Evolutionary conservation across 2,329 filamentous ascomycete genomes (phyloP).

Genomic region (Clonostachys byssicola): DNA sequence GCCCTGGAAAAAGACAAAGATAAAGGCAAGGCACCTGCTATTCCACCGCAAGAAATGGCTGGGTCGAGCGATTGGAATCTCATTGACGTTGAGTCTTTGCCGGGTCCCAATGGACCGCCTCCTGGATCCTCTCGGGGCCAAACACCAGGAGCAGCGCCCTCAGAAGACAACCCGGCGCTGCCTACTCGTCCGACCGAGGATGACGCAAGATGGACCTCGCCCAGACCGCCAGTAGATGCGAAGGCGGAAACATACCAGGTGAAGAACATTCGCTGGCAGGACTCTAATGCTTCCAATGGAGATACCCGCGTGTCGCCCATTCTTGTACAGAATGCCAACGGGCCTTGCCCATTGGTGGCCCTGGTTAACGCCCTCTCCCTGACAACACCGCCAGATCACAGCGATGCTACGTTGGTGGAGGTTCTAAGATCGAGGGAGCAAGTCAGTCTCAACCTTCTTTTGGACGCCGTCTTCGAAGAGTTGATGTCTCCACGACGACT

Average conservation of each 20-base stretch:
- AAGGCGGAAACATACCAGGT: conserved; percentile 82
- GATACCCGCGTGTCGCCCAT: conserved; percentile 77
- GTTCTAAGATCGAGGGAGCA: conserved; percentile 78
- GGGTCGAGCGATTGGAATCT: conserved; percentile 44
- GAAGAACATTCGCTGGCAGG: conserved; percentile 84
- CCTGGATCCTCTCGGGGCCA: conserved; percentile 4
- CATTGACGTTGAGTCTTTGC: conserved; percentile 34
- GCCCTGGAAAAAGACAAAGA: conserved; percentile 33
- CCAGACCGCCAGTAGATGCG: conserved; percentile 32
- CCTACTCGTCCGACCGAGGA: conserved; percentile 26
- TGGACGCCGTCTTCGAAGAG: conserved; percentile 91
- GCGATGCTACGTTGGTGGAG: conserved; percentile 69
- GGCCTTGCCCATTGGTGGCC: conserved; percentile 88
- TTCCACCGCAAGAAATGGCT: conserved; percentile 4
- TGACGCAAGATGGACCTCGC: conserved; percentile 26
- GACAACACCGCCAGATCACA: conserved; percentile 63
- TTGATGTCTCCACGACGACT: conserved; percentile 74
- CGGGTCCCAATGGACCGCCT: conserved; percentile 2
- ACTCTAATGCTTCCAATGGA: conserved; percentile 48
- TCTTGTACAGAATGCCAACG: conserved; percentile 88
- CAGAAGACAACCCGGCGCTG: conserved; percentile 23
- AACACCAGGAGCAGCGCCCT: not conserved
- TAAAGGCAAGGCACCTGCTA: conserved; percentile 13
- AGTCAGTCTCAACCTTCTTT: conserved; percentile 77
- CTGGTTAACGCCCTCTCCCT: conserved; percentile 89